These are phyloP conservation scores for Cubamyces lactineus DNA, from an alignment of 768 basidiomycete genomes.

Conservation along the genomic window DNA sequence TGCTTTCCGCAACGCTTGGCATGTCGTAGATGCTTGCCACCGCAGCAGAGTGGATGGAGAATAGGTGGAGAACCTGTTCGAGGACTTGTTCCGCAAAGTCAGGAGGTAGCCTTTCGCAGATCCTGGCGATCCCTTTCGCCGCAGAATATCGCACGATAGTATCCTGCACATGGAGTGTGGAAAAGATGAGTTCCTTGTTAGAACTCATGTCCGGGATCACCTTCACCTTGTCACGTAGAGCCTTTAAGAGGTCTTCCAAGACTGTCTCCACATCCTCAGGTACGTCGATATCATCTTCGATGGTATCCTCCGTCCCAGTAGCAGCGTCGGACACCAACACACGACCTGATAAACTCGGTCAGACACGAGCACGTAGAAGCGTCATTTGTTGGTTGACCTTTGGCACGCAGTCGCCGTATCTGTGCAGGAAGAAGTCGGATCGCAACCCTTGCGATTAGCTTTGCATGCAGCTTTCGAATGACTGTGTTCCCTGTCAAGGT, in stretches of 20 bases:
- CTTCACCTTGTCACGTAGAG: slow-evolving; percentile 79
- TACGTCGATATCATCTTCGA: slow-evolving; percentile 56
- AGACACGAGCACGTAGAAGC: slow-evolving; percentile 1
- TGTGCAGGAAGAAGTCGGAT: slow-evolving; percentile 61
- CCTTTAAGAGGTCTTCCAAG: slow-evolving; percentile 71
- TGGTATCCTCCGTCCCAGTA: not conserved
- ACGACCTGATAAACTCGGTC: slow-evolving; percentile 24
- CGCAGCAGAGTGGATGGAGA: slow-evolving; percentile 70
- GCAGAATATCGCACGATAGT: slow-evolving; percentile 94
- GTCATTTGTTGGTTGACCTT: slow-evolving; percentile 39
- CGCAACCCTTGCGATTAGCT: slow-evolving; percentile 68
- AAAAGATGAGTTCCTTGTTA: too few relatives aligned
- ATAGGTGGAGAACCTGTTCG: slow-evolving; percentile 75
- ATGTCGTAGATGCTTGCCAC: slow-evolving; percentile 70
- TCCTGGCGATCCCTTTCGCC: slow-evolving; percentile 87
- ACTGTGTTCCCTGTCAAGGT: slow-evolving; percentile 59
- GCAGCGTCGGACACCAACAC: slow-evolving; percentile 18
- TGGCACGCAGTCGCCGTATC: slow-evolving; percentile 40
- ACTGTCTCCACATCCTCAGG: slow-evolving; percentile 78
- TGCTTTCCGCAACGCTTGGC: slow-evolving; percentile 77
- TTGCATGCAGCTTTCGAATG: slow-evolving; percentile 68
- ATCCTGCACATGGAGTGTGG: too few relatives aligned
- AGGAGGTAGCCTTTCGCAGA: slow-evolving; percentile 77
- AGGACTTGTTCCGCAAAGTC: slow-evolving; percentile 83
- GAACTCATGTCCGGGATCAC: slow-evolving; percentile 5